A percentile compares a stretch with the other conserved stretches of the same genome.
Evolutionary conservation across 2,329 filamentous ascomycete species (phyloP).

Genomic region (Exophiala oligosperma): DNA sequence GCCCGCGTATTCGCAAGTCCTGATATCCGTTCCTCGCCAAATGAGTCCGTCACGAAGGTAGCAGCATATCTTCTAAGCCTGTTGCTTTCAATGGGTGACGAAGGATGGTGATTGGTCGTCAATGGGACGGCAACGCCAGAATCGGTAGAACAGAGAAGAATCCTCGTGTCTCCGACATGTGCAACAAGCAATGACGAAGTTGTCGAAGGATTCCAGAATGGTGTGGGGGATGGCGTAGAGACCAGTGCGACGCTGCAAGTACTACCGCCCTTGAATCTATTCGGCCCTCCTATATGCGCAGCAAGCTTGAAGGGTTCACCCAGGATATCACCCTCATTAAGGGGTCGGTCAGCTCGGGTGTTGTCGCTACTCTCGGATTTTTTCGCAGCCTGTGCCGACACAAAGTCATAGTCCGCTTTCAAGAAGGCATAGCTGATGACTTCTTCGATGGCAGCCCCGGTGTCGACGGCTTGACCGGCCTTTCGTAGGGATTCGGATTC

Average conservation of each 20-base stretch:
- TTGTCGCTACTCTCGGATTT: conserved; percentile 64
- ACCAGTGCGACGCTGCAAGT: conserved; percentile 89
- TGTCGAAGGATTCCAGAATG: conserved; percentile 91
- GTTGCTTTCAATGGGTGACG: conserved; percentile 77
- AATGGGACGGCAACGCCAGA: conserved; percentile 78
- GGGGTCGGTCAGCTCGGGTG: conserved; percentile 69
- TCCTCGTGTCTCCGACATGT: conserved; percentile 90
- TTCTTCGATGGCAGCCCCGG: conserved; percentile 46
- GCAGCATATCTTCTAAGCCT: conserved; percentile 83
- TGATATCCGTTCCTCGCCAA: conserved; percentile 93
- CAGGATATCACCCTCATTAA: conserved; percentile 83
- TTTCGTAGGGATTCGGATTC: conserved; percentile 30
- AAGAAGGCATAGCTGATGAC: conserved; percentile 89
- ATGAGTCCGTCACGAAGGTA: conserved; percentile 89
- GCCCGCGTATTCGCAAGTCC: conserved; percentile 91
- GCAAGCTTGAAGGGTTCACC: conserved; percentile 58
- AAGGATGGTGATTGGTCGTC: conserved; percentile 90
- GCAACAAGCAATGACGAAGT: conserved; percentile 81
- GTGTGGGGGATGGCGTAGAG: conserved; percentile 84
- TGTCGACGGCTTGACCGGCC: conserved; percentile 33
- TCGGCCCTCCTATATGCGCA: conserved; percentile 62
- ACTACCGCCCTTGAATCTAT: conserved; percentile 86
- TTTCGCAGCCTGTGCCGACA: conserved; percentile 83
- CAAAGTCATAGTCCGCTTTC: conserved; percentile 90
- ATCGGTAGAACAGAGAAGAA: conserved; percentile 82